Conservation (phyloP, 2,329 filamentous ascomycete genomes). For the Pseudogymnoascus sp. region DNA sequence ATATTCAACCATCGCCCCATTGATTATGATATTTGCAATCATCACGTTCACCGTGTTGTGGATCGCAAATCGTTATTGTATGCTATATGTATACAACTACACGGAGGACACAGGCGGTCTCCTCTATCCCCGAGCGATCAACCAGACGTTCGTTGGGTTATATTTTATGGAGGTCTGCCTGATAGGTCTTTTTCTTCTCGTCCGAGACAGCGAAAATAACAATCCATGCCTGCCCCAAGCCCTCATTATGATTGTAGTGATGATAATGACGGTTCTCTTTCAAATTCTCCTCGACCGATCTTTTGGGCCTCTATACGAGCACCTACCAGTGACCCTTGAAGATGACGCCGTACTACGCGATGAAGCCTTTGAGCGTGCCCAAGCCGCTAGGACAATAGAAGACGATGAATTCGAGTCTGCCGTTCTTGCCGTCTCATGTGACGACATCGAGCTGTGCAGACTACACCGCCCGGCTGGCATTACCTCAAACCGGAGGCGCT, state of each 20-base stretch:
- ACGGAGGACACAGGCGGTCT: constrained; percentile 86
- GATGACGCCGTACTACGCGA: constrained; percentile 91
- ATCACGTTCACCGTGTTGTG: constrained; percentile 88
- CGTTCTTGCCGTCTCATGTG: no score
- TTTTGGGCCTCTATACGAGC: constrained; percentile 79
- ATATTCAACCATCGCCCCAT: constrained; percentile 80
- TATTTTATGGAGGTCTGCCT: constrained; percentile 93
- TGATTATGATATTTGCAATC: constrained; percentile 89
- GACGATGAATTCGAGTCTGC: constrained; percentile 43
- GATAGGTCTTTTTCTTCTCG: constrained; percentile 83
- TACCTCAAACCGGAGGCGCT: no score
- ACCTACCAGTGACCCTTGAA: constrained; percentile 89
- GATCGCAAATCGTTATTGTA: constrained; percentile 91
- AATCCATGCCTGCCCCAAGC: constrained; percentile 67
- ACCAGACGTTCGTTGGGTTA: constrained; percentile 89
- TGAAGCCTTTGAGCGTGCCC: constrained; percentile 75
- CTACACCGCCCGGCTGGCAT: no score
- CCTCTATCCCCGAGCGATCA: constrained; percentile 85
- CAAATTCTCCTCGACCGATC: constrained; percentile 76
- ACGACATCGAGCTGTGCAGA: no score
- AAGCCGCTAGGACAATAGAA: constrained; percentile 63
- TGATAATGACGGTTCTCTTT: constrained; percentile 66
- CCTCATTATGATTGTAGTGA: constrained; percentile 72
- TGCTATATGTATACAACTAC: constrained; percentile 89
- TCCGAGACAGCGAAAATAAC: constrained; percentile 48